Conservation (phyloP, 352 stramenopile species). For the Phytophthora nicotianae region DNA sequence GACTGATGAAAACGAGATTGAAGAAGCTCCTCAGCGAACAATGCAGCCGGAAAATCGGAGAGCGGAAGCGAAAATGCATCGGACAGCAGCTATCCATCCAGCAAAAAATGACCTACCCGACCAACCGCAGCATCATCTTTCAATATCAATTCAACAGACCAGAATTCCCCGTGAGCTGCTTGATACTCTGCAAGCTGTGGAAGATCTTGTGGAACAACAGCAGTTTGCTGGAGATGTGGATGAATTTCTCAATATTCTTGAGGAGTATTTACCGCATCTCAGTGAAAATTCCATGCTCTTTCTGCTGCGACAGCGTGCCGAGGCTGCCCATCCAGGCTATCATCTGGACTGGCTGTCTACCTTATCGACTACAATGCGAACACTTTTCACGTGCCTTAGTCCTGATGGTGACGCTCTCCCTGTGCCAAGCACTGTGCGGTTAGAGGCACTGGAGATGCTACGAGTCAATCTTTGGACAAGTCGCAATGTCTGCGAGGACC, state of each 20-base stretch:
- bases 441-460: constrained; percentile 75
- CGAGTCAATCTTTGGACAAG: constrained; percentile 76
- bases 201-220: constrained; percentile 66
- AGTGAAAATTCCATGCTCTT: constrained; percentile 61
- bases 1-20: constrained; percentile 42
- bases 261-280: constrained; percentile 74
- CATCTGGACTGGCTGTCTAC: constrained; percentile 70
- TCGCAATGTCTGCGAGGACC: constrained; percentile 83
- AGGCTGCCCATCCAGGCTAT: constrained; percentile 67
- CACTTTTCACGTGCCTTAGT: constrained; percentile 59
- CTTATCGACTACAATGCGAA: constrained; percentile 56
- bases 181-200: constrained; percentile 74
- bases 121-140: constrained; percentile 38
- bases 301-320: constrained; percentile 67
- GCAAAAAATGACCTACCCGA: constrained; percentile 14
- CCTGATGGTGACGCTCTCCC: constrained; percentile 35
- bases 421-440: constrained; percentile 55
- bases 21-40: constrained; percentile 26
- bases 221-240: constrained; percentile 72
- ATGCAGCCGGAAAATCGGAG: constrained; percentile 16
- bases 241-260: constrained; percentile 77
- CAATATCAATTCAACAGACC: constrained; percentile 67
- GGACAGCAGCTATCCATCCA: constrained; percentile 18
- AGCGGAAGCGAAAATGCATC: constrained; percentile 14
- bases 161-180: constrained; percentile 79